Percentiles rank a stretch among this genome's conserved stretches.
These are phyloP conservation scores for Senna siamea DNA, from an alignment of 306 rosid genomes.

Conservation along the genomic window DNA sequence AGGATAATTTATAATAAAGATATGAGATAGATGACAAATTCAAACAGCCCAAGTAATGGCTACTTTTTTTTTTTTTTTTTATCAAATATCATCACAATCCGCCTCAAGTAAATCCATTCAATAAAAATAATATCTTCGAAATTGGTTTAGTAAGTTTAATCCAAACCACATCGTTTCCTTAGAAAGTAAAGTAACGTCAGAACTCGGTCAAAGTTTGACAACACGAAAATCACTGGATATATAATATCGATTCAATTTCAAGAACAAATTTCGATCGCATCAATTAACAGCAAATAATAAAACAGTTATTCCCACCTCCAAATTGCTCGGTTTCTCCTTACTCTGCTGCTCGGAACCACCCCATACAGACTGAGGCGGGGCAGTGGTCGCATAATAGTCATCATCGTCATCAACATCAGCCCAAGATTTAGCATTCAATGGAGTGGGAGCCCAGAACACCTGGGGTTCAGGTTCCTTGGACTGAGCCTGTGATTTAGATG, in stretches of 20 bases:
- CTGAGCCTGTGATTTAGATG: slow-evolving; percentile 51
- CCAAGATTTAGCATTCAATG: slow-evolving; percentile 77
- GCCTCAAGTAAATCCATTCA: background rate
- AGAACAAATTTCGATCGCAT: background rate
- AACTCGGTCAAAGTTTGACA: background rate
- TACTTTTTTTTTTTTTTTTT: no score
- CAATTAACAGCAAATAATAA: slow-evolving; percentile 52
- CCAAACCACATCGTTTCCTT: background rate
- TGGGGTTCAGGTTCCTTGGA: slow-evolving; percentile 63
- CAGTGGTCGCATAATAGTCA: slow-evolving; percentile 73
- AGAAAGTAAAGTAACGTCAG: background rate
- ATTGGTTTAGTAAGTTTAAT: background rate
- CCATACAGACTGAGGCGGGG: slow-evolving; percentile 82
- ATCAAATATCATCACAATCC: background rate
- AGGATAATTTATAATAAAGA: background rate
- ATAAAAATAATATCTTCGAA: background rate
- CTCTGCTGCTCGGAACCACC: slow-evolving; percentile 49
- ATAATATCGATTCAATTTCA: background rate
- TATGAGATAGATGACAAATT: background rate
- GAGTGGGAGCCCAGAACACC: slow-evolving; percentile 79
- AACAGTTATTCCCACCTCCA: slow-evolving; percentile 54
- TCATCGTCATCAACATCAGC: slow-evolving; percentile 96
- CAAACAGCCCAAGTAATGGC: background rate
- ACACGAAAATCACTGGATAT: background rate
- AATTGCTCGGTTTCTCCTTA: slow-evolving; percentile 48